Evolutionary conservation across 2,329 filamentous ascomycete species (phyloP).

Genomic region (Cercospora zeae-maydis): DNA sequence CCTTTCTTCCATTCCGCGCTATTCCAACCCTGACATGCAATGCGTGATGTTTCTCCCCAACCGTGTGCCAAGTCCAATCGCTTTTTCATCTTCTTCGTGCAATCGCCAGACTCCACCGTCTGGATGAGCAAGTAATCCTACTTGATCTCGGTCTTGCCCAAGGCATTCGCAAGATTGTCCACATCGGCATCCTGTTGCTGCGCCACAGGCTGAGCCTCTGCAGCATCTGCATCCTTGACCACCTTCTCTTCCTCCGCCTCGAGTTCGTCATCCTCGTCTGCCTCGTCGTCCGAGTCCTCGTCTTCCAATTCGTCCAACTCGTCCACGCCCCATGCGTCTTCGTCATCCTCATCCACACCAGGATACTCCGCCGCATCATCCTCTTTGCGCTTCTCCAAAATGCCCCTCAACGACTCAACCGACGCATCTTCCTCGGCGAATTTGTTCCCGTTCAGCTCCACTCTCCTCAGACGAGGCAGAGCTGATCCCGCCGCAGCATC

Average conservation of each 20-base stretch:
- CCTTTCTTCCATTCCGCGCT: conserved; percentile 1
- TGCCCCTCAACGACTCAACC: conserved; percentile 62
- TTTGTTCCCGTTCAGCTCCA: conserved; percentile 95
- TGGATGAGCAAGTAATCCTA: not conserved
- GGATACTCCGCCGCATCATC: conserved; percentile 51
- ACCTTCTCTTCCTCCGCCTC: conserved; percentile 69
- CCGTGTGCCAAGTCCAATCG: not conserved
- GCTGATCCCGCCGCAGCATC: conserved; percentile 57
- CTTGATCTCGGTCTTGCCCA: conserved; percentile 63
- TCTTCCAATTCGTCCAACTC: conserved; percentile 83
- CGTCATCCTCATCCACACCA: conserved; percentile 61
- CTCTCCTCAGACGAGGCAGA: conserved; percentile 73
- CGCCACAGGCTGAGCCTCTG: conserved; percentile 69
- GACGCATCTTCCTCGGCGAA: conserved; percentile 80
- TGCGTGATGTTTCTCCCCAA: not conserved
- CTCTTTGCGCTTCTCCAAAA: conserved; percentile 50
- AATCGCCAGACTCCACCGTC: no score
- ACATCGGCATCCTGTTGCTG: conserved; percentile 72
- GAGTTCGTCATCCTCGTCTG: conserved; percentile 52
- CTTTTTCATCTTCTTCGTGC: not conserved
- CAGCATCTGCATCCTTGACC: conserved; percentile 65
- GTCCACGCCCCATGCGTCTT: conserved; percentile 82
- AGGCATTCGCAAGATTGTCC: conserved; percentile 70
- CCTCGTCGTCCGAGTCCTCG: conserved; percentile 57
- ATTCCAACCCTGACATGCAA: not conserved